Evolutionary conservation across 140 eudicot species (phyloP).

Genomic region (Bidens hawaiensis): DNA sequence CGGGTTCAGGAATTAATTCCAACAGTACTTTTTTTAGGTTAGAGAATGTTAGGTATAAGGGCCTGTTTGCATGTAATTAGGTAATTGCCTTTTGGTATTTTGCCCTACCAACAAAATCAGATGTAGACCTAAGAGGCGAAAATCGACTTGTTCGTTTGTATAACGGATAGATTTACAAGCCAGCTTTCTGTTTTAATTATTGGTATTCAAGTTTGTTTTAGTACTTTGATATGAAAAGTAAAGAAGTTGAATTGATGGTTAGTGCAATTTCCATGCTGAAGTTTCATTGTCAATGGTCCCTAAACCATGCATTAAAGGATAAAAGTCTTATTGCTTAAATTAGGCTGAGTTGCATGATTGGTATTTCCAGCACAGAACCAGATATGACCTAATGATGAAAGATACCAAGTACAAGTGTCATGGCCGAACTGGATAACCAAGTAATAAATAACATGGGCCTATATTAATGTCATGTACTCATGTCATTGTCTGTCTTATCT

Average conservation of each 20-base stretch:
- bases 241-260: conserved; percentile 2
- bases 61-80: background rate
- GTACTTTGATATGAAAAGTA: background rate
- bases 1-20: no score
- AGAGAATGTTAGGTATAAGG: background rate
- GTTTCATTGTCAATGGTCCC: conserved; percentile 16
- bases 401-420: conserved; percentile 7
- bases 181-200: background rate
- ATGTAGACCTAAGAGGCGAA: background rate
- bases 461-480: conserved; percentile 19
- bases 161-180: no score
- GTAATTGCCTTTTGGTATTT: conserved; percentile 5
- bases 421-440: conserved; percentile 12
- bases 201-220: background rate
- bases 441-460: conserved; percentile 20
- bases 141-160: background rate
- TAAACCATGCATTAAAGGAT: background rate
- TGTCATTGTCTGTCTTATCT: conserved; percentile 11
- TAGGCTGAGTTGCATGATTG: background rate
- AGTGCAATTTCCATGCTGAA: background rate
- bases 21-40: background rate
- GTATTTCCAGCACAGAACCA: conserved; percentile 13
- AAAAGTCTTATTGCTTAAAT: conserved; percentile 10
- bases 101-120: background rate
- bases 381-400: conserved; percentile 17